Evolutionary conservation across 495 filamentous ascomycete species (phyloP).

Genomic region (Penicillium crystallinum): DNA sequence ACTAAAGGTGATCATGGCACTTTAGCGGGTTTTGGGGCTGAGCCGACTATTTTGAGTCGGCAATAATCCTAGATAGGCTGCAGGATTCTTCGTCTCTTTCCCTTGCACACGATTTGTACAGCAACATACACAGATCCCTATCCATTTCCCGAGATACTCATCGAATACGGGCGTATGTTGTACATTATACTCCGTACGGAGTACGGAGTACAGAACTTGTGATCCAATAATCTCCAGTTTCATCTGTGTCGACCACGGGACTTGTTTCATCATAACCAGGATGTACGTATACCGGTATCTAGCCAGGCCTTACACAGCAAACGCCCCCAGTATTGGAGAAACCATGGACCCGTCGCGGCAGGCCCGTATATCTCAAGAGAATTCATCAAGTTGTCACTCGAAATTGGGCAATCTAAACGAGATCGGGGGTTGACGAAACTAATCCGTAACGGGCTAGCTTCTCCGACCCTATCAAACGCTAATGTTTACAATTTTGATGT

Average conservation of each 20-base stretch:
- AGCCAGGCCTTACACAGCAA: not conserved
- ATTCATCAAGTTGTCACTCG: not conserved
- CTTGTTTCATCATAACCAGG: constrained; percentile 4
- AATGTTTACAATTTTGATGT: not conserved
- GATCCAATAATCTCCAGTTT: not conserved
- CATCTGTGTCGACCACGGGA: not conserved
- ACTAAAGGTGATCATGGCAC: not conserved
- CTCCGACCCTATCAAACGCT: not conserved
- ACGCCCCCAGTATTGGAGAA: not conserved
- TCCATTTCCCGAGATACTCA: too few relatives aligned
- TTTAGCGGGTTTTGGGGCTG: not conserved
- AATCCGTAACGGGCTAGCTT: not conserved
- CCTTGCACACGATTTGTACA: too few relatives aligned
- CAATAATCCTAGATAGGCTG: not conserved
- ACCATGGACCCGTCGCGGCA: too few relatives aligned
- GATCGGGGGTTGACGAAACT: not conserved
- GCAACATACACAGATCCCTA: too few relatives aligned
- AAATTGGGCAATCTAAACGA: not conserved
- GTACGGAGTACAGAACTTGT: not conserved
- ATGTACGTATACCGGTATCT: not conserved
- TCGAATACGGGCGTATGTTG: too few relatives aligned
- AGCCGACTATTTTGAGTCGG: not conserved
- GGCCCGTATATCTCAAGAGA: too few relatives aligned
- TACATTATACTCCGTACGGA: not conserved
- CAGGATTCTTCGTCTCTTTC: not conserved